These are phyloP conservation scores for Saccharomycopsis hybrid DNA, from an alignment of 1,139 yeast genomes.

Conservation along the genomic window DNA sequence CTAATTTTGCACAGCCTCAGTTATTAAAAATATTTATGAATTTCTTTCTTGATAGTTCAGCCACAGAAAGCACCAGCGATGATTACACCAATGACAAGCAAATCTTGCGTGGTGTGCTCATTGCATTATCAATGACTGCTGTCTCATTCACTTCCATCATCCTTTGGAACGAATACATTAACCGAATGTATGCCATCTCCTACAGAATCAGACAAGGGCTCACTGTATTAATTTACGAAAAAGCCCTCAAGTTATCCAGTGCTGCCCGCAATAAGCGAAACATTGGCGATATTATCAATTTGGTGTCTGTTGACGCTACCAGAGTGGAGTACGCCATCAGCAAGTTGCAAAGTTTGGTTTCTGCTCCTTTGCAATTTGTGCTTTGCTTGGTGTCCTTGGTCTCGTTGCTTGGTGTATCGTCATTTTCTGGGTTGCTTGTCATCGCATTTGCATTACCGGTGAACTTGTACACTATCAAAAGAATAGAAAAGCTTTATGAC, in stretches of 20 bases:
- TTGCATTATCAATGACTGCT: slow-evolving; percentile 45
- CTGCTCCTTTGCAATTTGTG: slow-evolving; percentile 53
- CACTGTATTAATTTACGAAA: slow-evolving; percentile 44
- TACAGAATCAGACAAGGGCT: slow-evolving; percentile 41
- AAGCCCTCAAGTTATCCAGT: slow-evolving; percentile 43
- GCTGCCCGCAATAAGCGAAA: slow-evolving; percentile 40
- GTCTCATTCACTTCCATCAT: slow-evolving; percentile 41
- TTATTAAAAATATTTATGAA: slow-evolving; percentile 42
- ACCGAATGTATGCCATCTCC: slow-evolving; percentile 46
- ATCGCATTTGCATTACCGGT: slow-evolving; percentile 54
- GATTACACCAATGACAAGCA: slow-evolving; percentile 31
- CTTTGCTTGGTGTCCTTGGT: slow-evolving; percentile 52
- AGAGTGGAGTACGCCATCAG: slow-evolving; percentile 48
- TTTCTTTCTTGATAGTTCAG: slow-evolving; percentile 42
- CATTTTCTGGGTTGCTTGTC: slow-evolving; percentile 52
- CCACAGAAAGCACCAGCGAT: too few relatives aligned
- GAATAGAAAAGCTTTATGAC: slow-evolving; percentile 43
- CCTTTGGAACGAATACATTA: slow-evolving; percentile 45
- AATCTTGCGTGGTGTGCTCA: slow-evolving; percentile 43
- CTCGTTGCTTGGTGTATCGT: slow-evolving; percentile 53
- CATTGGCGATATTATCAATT: slow-evolving; percentile 52
- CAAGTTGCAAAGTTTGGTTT: slow-evolving; percentile 46
- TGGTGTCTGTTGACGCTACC: slow-evolving; percentile 53
- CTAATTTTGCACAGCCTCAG: slow-evolving; percentile 52
- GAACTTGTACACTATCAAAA: slow-evolving; percentile 44